Evolutionary conservation across 495 filamentous ascomycete genomes (phyloP).

Genomic region (Penicillium manginii): DNA sequence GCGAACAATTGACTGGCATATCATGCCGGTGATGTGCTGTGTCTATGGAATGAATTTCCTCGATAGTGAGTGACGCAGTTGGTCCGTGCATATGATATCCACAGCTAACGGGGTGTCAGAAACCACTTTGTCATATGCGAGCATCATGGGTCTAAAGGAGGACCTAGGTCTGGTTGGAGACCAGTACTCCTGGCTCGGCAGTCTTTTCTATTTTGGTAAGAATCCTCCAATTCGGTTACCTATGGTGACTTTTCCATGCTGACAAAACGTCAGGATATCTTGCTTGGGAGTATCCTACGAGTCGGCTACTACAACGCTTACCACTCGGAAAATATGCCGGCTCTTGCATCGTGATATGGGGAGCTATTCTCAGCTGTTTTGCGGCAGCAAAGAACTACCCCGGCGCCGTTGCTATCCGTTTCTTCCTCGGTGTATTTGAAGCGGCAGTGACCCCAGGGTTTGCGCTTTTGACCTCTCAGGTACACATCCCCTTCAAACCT

Average conservation of each 20-base stretch:
- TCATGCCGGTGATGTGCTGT: constrained; percentile 62
- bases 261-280: constrained; percentile 46
- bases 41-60: constrained; percentile 64
- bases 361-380: constrained; percentile 51
- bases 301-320: constrained; percentile 55
- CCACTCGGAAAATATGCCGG: constrained; percentile 60
- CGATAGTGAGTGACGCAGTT: constrained; percentile 44
- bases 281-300: constrained; percentile 62
- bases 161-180: constrained; percentile 41
- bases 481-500: background rate
- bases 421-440: constrained; percentile 60
- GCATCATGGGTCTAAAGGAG: constrained; percentile 58
- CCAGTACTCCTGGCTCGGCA: constrained; percentile 53
- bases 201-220: constrained; percentile 60
- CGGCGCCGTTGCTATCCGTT: constrained; percentile 54
- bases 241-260: background rate
- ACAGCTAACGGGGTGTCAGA: constrained; percentile 28
- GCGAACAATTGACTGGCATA: constrained; percentile 57
- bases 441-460: constrained; percentile 63
- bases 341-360: constrained; percentile 58
- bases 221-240: background rate
- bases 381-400: constrained; percentile 46
- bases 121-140: constrained; percentile 61
- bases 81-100: too few relatives aligned
- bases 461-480: constrained; percentile 56